phyloP scores from a whole-genome alignment of 805 yeast species.

The Pichia ethanolica region DNA sequence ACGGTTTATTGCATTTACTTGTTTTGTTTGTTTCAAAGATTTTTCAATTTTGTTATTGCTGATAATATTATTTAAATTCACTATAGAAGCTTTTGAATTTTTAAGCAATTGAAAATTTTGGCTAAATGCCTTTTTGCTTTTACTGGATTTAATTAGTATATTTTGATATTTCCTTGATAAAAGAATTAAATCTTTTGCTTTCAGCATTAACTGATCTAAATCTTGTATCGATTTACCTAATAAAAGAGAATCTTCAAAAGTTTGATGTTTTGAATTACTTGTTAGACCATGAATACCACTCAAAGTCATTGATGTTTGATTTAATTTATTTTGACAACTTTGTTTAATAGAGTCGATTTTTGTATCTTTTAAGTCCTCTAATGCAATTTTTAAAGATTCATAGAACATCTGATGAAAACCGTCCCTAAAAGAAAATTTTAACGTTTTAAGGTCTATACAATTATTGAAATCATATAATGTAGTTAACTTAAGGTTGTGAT shows the following conservation, averaged over 20 bases:
- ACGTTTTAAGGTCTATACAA: constrained; percentile 24
- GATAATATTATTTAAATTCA: constrained; percentile 23
- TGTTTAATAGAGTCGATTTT: not conserved
- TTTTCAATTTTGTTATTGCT: constrained; percentile 23
- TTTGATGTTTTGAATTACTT: constrained; percentile 43
- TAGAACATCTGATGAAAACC: constrained; percentile 57
- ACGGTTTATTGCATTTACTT: constrained; percentile 14
- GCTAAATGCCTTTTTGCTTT: constrained; percentile 14
- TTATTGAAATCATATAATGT: constrained; percentile 10
- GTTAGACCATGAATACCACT: constrained; percentile 69
- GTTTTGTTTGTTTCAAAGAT: constrained; percentile 16
- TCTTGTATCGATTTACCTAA: constrained; percentile 68
- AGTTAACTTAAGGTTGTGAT: not conserved
- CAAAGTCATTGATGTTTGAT: not conserved
- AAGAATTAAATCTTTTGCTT: constrained; percentile 63
- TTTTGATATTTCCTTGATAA: constrained; percentile 42
- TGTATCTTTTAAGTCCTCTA: constrained; percentile 19
- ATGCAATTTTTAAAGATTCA: constrained; percentile 37
- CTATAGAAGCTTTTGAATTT: constrained; percentile 24
- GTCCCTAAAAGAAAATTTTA: constrained; percentile 69
- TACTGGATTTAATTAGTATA: constrained; percentile 14
- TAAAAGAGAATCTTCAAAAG: constrained; percentile 52
- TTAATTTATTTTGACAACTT: not conserved
- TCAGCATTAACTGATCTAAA: constrained; percentile 65
- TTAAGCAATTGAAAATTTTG: constrained; percentile 22